Conservation (phyloP, 2,329 filamentous ascomycete genomes). For the Ceratocystis variospora region DNA sequence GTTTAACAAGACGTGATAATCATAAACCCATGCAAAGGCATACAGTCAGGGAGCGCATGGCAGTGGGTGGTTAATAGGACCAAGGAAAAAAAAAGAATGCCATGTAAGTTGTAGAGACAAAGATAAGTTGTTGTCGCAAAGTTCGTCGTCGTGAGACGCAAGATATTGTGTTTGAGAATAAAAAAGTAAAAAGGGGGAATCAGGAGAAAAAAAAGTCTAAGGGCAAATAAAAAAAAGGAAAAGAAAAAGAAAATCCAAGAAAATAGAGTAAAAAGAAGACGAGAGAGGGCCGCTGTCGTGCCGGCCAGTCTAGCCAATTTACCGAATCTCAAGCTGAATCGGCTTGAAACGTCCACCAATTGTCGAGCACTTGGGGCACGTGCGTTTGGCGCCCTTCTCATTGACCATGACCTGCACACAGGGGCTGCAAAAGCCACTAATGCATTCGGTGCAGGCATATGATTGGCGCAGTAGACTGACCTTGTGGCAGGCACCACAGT, state of each 20-base stretch:
- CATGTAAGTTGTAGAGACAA: neutral
- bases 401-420: constrained; percentile 72
- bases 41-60: neutral
- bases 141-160: constrained; percentile 16
- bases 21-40: constrained; percentile 12
- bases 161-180: neutral
- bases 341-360: constrained; percentile 72
- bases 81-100: neutral
- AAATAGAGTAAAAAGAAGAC: neutral
- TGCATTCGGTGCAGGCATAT: constrained; percentile 91
- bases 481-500: constrained; percentile 75
- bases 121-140: neutral
- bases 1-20: constrained; percentile 6
- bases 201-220: constrained; percentile 12
- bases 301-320: constrained; percentile 24
- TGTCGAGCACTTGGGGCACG: constrained; percentile 66
- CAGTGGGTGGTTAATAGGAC: neutral
- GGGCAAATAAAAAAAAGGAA: constrained; percentile 18
- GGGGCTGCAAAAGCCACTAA: constrained; percentile 78
- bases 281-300: neutral
- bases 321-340: constrained; percentile 71
- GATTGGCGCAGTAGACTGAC: constrained; percentile 67
- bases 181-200: constrained; percentile 15
- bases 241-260: constrained; percentile 11
- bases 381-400: constrained; percentile 60